Percentiles rank a stretch among this genome's conserved stretches.
These are phyloP conservation scores for Suillus subluteus DNA, from an alignment of 768 basidiomycete genomes.

Conservation along the genomic window DNA sequence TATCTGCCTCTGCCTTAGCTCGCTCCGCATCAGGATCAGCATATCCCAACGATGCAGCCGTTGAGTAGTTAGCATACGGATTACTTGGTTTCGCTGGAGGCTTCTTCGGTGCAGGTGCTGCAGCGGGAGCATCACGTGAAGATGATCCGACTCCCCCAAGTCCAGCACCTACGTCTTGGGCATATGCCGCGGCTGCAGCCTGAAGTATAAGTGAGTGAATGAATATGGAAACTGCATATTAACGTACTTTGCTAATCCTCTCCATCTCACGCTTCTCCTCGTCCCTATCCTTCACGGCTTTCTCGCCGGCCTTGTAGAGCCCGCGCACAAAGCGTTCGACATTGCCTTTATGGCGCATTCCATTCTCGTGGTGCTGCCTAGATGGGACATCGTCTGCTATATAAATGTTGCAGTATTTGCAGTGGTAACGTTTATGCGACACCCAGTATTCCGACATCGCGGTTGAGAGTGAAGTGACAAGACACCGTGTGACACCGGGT, in stretches of 20 bases:
- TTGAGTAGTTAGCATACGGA: constrained; percentile 85
- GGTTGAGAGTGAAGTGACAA: constrained; percentile 8
- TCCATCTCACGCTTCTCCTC: constrained; percentile 90
- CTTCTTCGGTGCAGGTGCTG: constrained; percentile 34
- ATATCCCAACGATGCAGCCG: constrained; percentile 82
- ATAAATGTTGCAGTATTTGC: constrained; percentile 97
- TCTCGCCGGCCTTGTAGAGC: constrained; percentile 92
- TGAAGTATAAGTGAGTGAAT: constrained; percentile 30
- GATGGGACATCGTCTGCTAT: constrained; percentile 97
- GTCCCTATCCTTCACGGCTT: constrained; percentile 80
- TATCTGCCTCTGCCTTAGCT: constrained; percentile 59
- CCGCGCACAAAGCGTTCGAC: constrained; percentile 90
- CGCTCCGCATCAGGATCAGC: constrained; percentile 76
- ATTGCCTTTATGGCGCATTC: constrained; percentile 92
- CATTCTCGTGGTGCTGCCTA: constrained; percentile 88
- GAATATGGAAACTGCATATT: not conserved
- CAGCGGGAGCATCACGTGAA: constrained; percentile 30
- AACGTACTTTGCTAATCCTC: constrained; percentile 74
- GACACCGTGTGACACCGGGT: not conserved
- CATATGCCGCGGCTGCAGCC: constrained; percentile 82
- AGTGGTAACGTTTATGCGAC: constrained; percentile 89
- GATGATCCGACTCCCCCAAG: constrained; percentile 38
- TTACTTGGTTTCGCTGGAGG: constrained; percentile 60
- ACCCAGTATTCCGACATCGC: constrained; percentile 93
- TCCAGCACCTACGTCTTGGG: constrained; percentile 76